A percentile compares a stretch with the other conserved stretches of the same genome.
phyloP scores from a whole-genome alignment of 805 yeast species.

The Teunomyces panamensis region DNA sequence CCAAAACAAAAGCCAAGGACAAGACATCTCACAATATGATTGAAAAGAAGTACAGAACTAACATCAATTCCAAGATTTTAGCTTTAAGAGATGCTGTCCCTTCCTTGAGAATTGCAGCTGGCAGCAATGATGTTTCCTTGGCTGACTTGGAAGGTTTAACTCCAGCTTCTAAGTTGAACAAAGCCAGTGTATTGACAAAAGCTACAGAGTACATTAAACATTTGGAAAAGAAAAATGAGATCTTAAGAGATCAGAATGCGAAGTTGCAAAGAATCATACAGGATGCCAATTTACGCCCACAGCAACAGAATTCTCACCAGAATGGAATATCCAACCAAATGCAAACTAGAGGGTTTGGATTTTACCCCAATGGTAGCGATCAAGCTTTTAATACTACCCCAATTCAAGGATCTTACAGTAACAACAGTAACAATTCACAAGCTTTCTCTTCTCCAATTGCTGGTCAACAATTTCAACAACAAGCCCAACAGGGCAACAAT shows the following conservation, averaged over 20 bases:
- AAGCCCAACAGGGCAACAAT: constrained; percentile 22
- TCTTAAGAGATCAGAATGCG: constrained; percentile 45
- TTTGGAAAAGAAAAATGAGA: constrained; percentile 59
- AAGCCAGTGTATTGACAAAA: constrained; percentile 71
- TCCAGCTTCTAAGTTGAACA: constrained; percentile 74
- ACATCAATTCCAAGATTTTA: constrained; percentile 67
- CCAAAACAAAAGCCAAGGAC: constrained; percentile 51
- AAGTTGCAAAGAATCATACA: constrained; percentile 37
- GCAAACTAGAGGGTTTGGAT: constrained; percentile 13
- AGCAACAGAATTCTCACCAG: constrained; percentile 8
- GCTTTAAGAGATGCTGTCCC: constrained; percentile 79
- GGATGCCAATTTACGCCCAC: constrained; percentile 24
- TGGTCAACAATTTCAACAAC: constrained; percentile 12
- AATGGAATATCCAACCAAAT: constrained; percentile 1
- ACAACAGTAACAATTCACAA: constrained; percentile 8
- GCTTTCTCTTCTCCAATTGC: background rate
- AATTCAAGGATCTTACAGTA: constrained; percentile 13
- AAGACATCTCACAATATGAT: constrained; percentile 74
- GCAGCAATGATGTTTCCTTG: constrained; percentile 34
- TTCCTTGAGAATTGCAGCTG: constrained; percentile 60
- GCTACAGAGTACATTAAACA: constrained; percentile 78
- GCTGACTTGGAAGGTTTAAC: constrained; percentile 66
- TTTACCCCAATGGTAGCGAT: constrained; percentile 18
- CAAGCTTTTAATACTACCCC: constrained; percentile 18
- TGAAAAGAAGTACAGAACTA: constrained; percentile 77